A percentile compares a stretch with the other conserved stretches of the same genome.
Conservation (phyloP, 192 early-diverging fungal genomes). For the Helicostylum pulchrum region DNA sequence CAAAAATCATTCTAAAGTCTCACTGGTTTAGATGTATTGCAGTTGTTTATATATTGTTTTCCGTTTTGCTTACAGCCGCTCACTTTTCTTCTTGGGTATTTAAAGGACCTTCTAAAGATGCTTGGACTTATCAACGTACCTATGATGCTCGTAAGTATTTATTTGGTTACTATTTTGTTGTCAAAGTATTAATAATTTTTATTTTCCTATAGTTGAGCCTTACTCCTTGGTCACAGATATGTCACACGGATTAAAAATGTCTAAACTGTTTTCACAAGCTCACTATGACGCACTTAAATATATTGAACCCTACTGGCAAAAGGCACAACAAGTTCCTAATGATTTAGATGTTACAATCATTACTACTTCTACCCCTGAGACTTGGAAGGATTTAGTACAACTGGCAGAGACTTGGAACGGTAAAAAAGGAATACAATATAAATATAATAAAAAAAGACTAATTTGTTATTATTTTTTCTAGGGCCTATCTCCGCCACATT, state of each 20-base stretch:
- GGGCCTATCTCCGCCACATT: conserved; percentile 55
- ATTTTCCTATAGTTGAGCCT: conserved; percentile 1
- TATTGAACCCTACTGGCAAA: conserved; percentile 34
- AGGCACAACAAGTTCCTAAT: conserved; percentile 28
- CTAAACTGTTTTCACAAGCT: conserved; percentile 32
- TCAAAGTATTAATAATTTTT: not conserved
- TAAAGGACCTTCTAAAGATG: not conserved
- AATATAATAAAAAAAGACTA: no score
- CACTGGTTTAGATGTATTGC: not conserved
- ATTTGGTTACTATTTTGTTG: not conserved
- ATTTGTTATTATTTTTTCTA: conserved; percentile 12
- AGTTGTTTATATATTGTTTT: not conserved
- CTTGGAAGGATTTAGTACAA: conserved; percentile 37
- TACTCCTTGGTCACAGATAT: conserved; percentile 29
- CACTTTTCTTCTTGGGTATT: conserved; percentile 19
- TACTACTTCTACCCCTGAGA: conserved; percentile 40
- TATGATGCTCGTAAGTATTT: conserved; percentile 25
- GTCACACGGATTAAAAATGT: conserved; percentile 30
- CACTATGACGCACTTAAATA: conserved; percentile 18
- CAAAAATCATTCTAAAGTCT: no score
- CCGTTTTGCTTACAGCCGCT: conserved; percentile 11
- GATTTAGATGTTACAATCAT: conserved; percentile 41
- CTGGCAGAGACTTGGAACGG: conserved; percentile 52
- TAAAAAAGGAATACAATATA: no score
- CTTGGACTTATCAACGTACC: conserved; percentile 16